Evolutionary conservation across 176 grass and related monocot genomes (phyloP), one percentile per base, ranked within the genome.

Genomic region (Zizania latifolia): DNA sequence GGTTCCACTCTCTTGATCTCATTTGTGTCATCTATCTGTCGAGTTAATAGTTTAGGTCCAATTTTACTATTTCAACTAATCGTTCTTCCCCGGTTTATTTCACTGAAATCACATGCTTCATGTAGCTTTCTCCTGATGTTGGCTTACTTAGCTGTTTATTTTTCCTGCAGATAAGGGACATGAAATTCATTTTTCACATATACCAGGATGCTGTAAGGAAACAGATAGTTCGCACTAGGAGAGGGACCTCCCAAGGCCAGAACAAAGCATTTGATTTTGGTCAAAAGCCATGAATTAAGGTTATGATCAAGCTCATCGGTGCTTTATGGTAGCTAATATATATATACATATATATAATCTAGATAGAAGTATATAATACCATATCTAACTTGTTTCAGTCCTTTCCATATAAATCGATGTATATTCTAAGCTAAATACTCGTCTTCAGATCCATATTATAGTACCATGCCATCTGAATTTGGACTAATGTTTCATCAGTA

Each of bases 171-270:
- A 77, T 89, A 50, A 88, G 71, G 79, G 55, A 71, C 71, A 44
- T 89, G 79, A 89, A 69, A 27, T 92, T 92, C 66, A 83, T 89
- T 76, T 88, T 89, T 72, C 70, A 88, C 9, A 71, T 83, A 12
- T 83, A 89, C 76, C 70, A 83, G 13, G 29, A 55, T 55, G 84
- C 71, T 57, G 71, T 76, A 43, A 81, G 44, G 27, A 14, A 76
- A 2, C 65, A 63, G 27, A 46, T 76, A 14, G 0, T 35, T 76
- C 65, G 22, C 2, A 35, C 29, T 46, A 76, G 28, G 57, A 81
- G 31, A 68, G 39, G 39, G 65, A 79, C 60, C 50, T 50, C 12
- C 39, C 59, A 67, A 74, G 63, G 71, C 19, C 1, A 45, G 34
- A 76, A 5, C 8, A 35, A 71, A 17, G 11, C 7, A 34, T 81